A percentile compares a stretch with the other conserved stretches of the same genome.
Conservation (phyloP, 1,139 yeast genomes). For the Sugiyamaella novakii region DNA sequence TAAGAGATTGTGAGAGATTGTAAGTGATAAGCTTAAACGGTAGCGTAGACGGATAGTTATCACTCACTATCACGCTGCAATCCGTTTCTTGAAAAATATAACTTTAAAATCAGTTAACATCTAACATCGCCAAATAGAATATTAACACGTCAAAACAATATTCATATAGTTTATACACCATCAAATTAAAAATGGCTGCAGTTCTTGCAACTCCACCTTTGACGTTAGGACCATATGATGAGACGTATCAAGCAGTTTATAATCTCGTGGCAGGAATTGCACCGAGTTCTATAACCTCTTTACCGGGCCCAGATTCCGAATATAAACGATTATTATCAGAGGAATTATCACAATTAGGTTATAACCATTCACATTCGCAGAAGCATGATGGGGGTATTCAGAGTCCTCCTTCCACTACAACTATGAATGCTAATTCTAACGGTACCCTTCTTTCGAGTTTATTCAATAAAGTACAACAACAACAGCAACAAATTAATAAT, state of each 20-base stretch:
- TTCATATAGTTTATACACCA: no score
- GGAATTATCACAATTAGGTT: slow-evolving; percentile 8
- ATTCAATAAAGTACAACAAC: slow-evolving; percentile 42
- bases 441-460: slow-evolving; percentile 27
- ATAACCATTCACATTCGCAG: neutral
- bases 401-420: neutral
- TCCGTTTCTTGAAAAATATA: no score
- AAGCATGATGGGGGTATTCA: slow-evolving; percentile 2
- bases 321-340: slow-evolving; percentile 15
- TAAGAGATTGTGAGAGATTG: no score
- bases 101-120: no score
- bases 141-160: no score
- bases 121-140: no score
- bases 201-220: slow-evolving; percentile 16
- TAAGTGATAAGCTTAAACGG: no score
- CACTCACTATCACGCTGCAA: no score
- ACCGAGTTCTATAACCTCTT: slow-evolving; percentile 5
- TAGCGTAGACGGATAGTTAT: no score
- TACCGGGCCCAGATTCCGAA: slow-evolving; percentile 22
- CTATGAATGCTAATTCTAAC: slow-evolving; percentile 1
- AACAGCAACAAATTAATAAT: slow-evolving; percentile 43
- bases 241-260: slow-evolving; percentile 20
- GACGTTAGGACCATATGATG: slow-evolving; percentile 18
- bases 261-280: slow-evolving; percentile 12
- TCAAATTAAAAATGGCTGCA: no score